phyloP scores from a whole-genome alignment of 2,329 filamentous ascomycete genomes.

The Ophiostoma australiae region DNA sequence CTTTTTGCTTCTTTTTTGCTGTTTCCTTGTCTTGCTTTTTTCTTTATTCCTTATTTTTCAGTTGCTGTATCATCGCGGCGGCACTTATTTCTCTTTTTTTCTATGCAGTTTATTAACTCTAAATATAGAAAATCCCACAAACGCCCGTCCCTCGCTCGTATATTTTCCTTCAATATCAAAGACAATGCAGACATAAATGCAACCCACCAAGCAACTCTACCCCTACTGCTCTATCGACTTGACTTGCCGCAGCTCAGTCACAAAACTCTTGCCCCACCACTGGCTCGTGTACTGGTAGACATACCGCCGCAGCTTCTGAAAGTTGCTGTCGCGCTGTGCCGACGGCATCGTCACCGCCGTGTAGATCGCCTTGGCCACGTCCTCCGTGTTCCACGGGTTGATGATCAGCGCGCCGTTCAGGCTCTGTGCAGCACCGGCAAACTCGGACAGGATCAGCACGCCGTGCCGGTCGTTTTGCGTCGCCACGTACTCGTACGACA shows the following conservation, averaged over 20 bases:
- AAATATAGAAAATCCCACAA: neutral
- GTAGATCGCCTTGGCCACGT: conserved; percentile 86
- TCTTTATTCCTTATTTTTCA: neutral
- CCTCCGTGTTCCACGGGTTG: conserved; percentile 98
- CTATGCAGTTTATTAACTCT: neutral
- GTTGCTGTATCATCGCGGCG: neutral
- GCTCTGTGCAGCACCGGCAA: conserved; percentile 90
- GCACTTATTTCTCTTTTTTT: neutral
- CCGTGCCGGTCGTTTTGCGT: conserved; percentile 87
- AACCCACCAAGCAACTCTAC: neutral
- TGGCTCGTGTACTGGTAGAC: conserved; percentile 97
- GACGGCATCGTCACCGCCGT: conserved; percentile 95
- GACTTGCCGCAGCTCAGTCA: conserved; percentile 60
- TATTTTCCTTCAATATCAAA: conserved; percentile 15
- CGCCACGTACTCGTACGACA: conserved; percentile 97
- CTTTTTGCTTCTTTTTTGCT: conserved; percentile 1
- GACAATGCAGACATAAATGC: conserved; percentile 3
- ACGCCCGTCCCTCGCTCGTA: conserved; percentile 16
- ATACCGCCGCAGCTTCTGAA: conserved; percentile 86
- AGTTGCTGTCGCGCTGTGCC: conserved; percentile 81
- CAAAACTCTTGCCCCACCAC: conserved; percentile 94
- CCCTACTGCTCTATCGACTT: conserved; percentile 21
- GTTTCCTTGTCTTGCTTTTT: neutral
- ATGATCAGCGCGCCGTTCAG: conserved; percentile 90
- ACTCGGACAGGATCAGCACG: conserved; percentile 91